A percentile compares a stretch with the other conserved stretches of the same genome.
Evolutionary conservation across 108 stramenopile genomes (phyloP).

Genomic region (Nannochloropsis gaditana): DNA sequence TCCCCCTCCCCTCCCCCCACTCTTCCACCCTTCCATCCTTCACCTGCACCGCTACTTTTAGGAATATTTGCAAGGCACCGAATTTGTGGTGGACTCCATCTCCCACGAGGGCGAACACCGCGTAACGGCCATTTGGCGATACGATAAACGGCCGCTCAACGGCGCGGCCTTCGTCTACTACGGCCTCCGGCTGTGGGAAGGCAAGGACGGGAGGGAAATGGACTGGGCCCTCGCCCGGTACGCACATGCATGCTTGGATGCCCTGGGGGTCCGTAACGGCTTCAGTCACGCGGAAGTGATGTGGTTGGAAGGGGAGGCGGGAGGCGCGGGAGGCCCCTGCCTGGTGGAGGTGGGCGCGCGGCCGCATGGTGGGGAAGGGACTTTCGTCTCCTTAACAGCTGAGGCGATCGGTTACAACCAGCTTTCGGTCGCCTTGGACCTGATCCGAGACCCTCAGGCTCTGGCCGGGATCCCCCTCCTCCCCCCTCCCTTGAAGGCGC

Average conservation of each 20-base stretch:
- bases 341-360: constrained; percentile 89
- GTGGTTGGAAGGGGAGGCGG: constrained; percentile 53
- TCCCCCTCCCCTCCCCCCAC: too few species aligned
- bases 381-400: constrained; percentile 66
- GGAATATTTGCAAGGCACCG: constrained; percentile 76
- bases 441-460: not conserved
- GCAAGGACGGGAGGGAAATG: not conserved
- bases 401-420: constrained; percentile 50
- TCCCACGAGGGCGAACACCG: constrained; percentile 75
- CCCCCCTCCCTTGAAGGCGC: not conserved
- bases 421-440: constrained; percentile 42
- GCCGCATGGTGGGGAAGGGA: constrained; percentile 88
- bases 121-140: constrained; percentile 86
- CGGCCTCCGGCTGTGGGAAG: constrained; percentile 55
- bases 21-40: too few species aligned
- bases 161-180: constrained; percentile 79
- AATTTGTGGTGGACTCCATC: constrained; percentile 88
- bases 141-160: constrained; percentile 76
- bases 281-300: constrained; percentile 54
- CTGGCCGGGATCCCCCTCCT: not conserved
- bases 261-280: constrained; percentile 65
- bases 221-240: constrained; percentile 74
- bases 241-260: constrained; percentile 61
- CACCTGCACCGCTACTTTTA: constrained; percentile 18
- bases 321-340: constrained; percentile 69